A percentile compares a stretch with the other conserved stretches of the same genome.
Evolutionary conservation across 2,329 filamentous ascomycete species (phyloP).

Genomic region (Zymoseptoria tritici): DNA sequence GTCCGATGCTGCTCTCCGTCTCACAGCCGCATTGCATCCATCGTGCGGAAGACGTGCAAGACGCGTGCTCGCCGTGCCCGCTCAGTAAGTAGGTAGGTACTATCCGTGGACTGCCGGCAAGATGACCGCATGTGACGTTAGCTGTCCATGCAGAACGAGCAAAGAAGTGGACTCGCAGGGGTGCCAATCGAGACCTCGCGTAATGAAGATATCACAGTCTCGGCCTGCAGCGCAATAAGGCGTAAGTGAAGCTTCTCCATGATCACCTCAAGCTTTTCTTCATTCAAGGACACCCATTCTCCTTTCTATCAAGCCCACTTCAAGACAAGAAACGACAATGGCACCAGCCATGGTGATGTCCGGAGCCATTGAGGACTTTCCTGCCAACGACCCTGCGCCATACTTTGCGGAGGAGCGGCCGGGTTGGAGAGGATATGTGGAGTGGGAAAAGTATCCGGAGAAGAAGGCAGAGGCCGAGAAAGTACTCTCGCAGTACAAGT

Average conservation of each 20-base stretch:
- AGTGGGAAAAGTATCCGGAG: slow-evolving; percentile 63
- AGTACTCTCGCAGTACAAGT: slow-evolving; percentile 46
- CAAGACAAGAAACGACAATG: neutral
- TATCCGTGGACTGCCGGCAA: neutral
- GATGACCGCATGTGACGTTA: neutral
- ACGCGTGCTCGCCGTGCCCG: too few species aligned
- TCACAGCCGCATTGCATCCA: neutral
- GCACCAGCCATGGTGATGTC: slow-evolving; percentile 1
- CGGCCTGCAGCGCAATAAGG: neutral
- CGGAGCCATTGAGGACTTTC: slow-evolving; percentile 14
- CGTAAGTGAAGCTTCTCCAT: neutral
- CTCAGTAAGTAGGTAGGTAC: too few species aligned
- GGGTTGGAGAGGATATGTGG: slow-evolving; percentile 51
- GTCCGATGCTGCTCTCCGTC: neutral
- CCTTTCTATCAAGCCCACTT: slow-evolving; percentile 35
- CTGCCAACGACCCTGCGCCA: slow-evolving; percentile 21
- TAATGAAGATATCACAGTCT: neutral
- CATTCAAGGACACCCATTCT: slow-evolving; percentile 31
- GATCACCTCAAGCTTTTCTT: neutral
- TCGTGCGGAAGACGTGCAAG: neutral
- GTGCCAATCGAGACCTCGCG: neutral
- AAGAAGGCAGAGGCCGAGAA: slow-evolving; percentile 55
- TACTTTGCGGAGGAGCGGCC: slow-evolving; percentile 34
- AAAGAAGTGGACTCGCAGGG: neutral
- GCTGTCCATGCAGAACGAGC: neutral